A percentile compares a stretch with the other conserved stretches of the same genome.
phyloP scores from a whole-genome alignment of 805 yeast species.

The Yarrowia deformans region DNA sequence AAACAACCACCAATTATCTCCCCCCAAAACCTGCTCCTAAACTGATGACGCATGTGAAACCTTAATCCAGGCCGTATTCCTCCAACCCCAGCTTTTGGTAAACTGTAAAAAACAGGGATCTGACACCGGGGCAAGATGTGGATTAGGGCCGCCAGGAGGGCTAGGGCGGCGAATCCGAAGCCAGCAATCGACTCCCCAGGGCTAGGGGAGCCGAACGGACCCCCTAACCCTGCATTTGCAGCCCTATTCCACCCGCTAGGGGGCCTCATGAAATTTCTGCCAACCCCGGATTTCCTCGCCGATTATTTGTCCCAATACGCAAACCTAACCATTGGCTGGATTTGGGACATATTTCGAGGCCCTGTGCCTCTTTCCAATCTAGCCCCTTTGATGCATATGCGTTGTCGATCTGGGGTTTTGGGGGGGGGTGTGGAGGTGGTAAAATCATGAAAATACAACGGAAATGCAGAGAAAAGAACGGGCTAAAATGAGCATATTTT shows the following conservation, averaged over 20 bases:
- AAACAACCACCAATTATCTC: no score
- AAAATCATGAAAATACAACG: no score
- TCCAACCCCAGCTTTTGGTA: conserved; percentile 13
- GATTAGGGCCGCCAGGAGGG: no score
- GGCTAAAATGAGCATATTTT: no score
- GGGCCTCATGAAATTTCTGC: no score
- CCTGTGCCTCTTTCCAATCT: conserved; percentile 33
- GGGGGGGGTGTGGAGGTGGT: neutral
- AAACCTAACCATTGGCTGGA: conserved; percentile 27
- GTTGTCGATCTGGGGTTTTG: conserved; percentile 2
- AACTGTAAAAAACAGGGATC: neutral
- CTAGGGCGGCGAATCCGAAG: no score
- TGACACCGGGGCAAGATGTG: no score
- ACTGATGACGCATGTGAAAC: no score
- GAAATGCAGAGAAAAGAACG: no score
- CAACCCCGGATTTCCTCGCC: conserved; percentile 15
- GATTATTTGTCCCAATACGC: neutral
- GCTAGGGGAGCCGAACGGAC: neutral
- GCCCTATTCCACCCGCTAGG: neutral
- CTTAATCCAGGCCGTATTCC: conserved; percentile 2
- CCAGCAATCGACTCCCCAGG: no score
- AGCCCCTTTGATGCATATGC: conserved; percentile 18
- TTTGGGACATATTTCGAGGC: conserved; percentile 25
- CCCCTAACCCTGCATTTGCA: neutral
- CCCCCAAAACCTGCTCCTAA: neutral